Base-by-base conservation (phyloP, 202 grass and related monocot species). In the Eragrostis tef region DNA sequence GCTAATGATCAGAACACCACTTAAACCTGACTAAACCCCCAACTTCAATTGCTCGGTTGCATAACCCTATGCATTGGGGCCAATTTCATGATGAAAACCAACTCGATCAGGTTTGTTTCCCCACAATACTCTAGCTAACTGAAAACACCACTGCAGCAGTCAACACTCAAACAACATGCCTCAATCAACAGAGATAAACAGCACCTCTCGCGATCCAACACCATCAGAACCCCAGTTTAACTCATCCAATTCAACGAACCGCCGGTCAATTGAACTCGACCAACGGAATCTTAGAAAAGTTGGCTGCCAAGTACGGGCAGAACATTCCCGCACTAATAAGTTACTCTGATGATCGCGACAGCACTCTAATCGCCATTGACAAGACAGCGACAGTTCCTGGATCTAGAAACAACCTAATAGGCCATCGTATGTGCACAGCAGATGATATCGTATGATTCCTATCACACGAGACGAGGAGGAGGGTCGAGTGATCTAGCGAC, bases 401-500 rank as follows among this genome's bases (percentile, higher is more conserved):
- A 71, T 85, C 54, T n/a, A 45, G 36, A 77, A 14, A 17, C n/a
- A 14, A 46, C 42, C 39, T 0, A 27, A 77, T 56, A 10, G 12
- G 17, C 25, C 7, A 20, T 6, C 13, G 26, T 36, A 20, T 26
- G 39, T 25, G 42, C 42, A 3, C 57, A 77, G 14, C 25, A 27
- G 57, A 49, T 49, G 47, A 49, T 49, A 49, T 49, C 47, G 11
- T 5, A 39, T 39, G 34, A 39, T 39, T 39, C 34, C 3, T 39
- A 73, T n/a, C 74, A 25, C 58, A 13, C 7, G 22, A 9, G 12
- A 65, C 34, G 61, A 24, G 25, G 19, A 31, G 15, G 19, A 42
- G 64, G 31, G 27, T 4, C 6, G 73, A 39, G 34, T 39, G 29
- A 90, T 75, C 80, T n/a, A 69, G 62, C 2, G 52, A 1, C 6